phyloP scores from a whole-genome alignment of 1,284 basidiomycete genomes.

The Leccinum pachyderme region DNA sequence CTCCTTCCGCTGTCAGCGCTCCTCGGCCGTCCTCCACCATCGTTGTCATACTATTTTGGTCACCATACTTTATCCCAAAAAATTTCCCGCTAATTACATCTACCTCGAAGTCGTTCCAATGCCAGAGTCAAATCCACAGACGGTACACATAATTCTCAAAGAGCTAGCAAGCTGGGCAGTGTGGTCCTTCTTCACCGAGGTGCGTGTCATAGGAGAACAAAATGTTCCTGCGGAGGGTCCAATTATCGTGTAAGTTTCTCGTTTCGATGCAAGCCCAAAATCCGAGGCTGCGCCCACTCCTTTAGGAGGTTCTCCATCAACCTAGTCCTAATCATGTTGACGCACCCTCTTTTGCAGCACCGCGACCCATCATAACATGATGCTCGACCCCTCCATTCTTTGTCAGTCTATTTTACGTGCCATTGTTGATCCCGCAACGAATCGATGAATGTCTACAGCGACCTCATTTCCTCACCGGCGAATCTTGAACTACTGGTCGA shows the following conservation, averaged over 20 bases:
- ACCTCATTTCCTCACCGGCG: constrained; percentile 74
- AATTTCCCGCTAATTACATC: constrained; percentile 6
- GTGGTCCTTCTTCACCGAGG: constrained; percentile 83
- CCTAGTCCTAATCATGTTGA: constrained; percentile 10
- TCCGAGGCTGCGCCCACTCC: not conserved
- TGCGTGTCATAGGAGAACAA: constrained; percentile 80
- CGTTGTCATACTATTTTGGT: not conserved
- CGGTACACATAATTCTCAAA: constrained; percentile 64
- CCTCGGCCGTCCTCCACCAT: not conserved
- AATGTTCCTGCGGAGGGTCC: constrained; percentile 84
- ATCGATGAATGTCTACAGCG: constrained; percentile 42
- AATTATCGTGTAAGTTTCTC: constrained; percentile 74
- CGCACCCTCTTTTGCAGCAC: constrained; percentile 47
- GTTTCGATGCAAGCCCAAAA: not conserved
- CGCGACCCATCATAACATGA: constrained; percentile 91
- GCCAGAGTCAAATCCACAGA: constrained; percentile 38
- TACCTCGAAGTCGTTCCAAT: constrained; percentile 4
- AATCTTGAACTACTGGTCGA: constrained; percentile 93
- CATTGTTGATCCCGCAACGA: constrained; percentile 14
- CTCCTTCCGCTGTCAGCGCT: not conserved
- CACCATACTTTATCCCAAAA: constrained; percentile 9
- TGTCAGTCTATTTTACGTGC: constrained; percentile 51
- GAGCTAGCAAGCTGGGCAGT: constrained; percentile 71
- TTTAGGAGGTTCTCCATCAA: constrained; percentile 2
- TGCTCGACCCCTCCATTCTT: constrained; percentile 79